Conservation (phyloP, 164 flowering plant species). For the Cinnamomum chago region DNA sequence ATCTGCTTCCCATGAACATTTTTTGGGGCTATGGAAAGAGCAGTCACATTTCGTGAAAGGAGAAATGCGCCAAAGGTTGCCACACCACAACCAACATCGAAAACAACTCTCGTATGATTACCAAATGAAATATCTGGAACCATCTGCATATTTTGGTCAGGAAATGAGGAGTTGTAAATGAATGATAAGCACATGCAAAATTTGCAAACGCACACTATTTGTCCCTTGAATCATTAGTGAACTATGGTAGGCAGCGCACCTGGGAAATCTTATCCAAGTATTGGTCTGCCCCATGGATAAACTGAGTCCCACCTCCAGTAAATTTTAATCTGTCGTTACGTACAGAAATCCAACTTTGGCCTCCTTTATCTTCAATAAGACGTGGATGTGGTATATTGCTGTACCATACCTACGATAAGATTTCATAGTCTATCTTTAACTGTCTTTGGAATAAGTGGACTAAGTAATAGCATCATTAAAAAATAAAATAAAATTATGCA, state of each 20-base stretch:
- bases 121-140: constrained; percentile 57
- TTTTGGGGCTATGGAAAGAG: constrained; percentile 60
- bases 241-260: constrained; percentile 32
- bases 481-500: no score
- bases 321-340: constrained; percentile 79
- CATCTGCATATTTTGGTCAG: constrained; percentile 35
- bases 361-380: constrained; percentile 92
- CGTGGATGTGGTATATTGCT: constrained; percentile 90
- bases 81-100: constrained; percentile 73
- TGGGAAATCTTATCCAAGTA: constrained; percentile 82
- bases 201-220: no score
- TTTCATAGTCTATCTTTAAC: background rate
- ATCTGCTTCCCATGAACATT: constrained; percentile 70
- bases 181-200: background rate
- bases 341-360: constrained; percentile 86
- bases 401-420: constrained; percentile 73
- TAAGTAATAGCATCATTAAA: no score
- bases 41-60: constrained; percentile 39
- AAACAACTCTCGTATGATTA: constrained; percentile 40
- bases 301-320: constrained; percentile 99
- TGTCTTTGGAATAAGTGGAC: background rate
- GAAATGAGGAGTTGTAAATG: background rate
- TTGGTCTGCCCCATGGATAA: constrained; percentile 93
- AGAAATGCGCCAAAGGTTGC: constrained; percentile 67
- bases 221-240: no score